These are phyloP conservation scores for Aquilaria malaccensis DNA, from an alignment of 345 rosid species.

Conservation along the genomic window DNA sequence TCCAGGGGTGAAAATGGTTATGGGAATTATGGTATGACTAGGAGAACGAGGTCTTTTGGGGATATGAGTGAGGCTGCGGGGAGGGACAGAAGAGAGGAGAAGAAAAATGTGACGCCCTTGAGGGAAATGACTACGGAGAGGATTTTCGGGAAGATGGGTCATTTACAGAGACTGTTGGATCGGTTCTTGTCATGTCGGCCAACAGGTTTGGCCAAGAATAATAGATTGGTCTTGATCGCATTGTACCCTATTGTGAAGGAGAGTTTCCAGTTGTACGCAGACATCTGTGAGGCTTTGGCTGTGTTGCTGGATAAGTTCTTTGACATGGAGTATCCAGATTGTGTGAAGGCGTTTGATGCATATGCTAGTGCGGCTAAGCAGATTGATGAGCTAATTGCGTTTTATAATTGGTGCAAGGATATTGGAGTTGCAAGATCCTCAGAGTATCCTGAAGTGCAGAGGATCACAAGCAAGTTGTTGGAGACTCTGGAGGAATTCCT, in stretches of 20 bases:
- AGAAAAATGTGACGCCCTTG: constrained; percentile 47
- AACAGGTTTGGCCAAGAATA: constrained; percentile 67
- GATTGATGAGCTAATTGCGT: constrained; percentile 67
- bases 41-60: constrained; percentile 61
- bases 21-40: constrained; percentile 36
- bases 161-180: constrained; percentile 77
- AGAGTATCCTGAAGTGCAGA: constrained; percentile 93
- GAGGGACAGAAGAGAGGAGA: constrained; percentile 26
- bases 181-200: constrained; percentile 81
- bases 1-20: constrained; percentile 24
- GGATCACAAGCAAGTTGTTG: constrained; percentile 66
- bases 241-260: constrained; percentile 72
- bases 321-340: constrained; percentile 73
- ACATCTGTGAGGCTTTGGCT: constrained; percentile 73
- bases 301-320: constrained; percentile 79
- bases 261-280: constrained; percentile 78
- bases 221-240: constrained; percentile 65
- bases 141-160: constrained; percentile 77
- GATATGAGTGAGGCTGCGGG: constrained; percentile 55
- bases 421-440: constrained; percentile 74
- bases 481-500: constrained; percentile 81
- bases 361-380: constrained; percentile 67
- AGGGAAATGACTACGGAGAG: constrained; percentile 73
- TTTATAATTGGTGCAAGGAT: constrained; percentile 79
- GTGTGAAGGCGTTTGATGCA: constrained; percentile 80